Evolutionary conservation across 2,329 filamentous ascomycete species (phyloP).

Genomic region (Penicillium sp.): DNA sequence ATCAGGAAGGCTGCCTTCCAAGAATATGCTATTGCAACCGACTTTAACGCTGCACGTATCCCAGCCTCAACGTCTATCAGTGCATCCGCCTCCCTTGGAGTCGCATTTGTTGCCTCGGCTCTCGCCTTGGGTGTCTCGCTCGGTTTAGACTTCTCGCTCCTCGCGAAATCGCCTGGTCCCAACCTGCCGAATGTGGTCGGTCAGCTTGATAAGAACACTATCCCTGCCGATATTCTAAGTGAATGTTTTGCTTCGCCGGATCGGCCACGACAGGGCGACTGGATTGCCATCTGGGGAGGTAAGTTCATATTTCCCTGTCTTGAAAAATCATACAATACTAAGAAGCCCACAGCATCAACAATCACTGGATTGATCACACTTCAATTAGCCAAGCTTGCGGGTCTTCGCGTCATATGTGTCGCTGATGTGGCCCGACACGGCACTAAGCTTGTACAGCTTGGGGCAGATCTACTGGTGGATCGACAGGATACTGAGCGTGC

Average conservation of each 20-base stretch:
- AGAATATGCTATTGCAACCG: conserved; percentile 67
- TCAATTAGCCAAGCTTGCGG: conserved; percentile 70
- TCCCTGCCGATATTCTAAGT: conserved; percentile 65
- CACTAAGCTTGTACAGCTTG: conserved; percentile 56
- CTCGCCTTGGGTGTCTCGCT: conserved; percentile 71
- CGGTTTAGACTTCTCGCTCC: conserved; percentile 64
- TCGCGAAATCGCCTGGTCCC: conserved; percentile 55
- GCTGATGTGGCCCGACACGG: conserved; percentile 72
- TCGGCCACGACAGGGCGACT: conserved; percentile 65
- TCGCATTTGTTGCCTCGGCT: conserved; percentile 72
- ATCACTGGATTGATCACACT: conserved; percentile 69
- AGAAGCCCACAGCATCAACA: conserved; percentile 58
- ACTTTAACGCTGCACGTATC: conserved; percentile 68
- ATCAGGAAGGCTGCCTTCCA: conserved; percentile 73
- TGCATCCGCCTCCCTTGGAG: conserved; percentile 67
- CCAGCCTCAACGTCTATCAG: conserved; percentile 58
- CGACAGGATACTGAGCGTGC: conserved; percentile 69
- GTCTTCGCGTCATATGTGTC: conserved; percentile 67
- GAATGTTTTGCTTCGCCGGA: conserved; percentile 68
- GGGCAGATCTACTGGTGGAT: conserved; percentile 70
- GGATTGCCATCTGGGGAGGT: conserved; percentile 76
- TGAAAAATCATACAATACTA: neutral
- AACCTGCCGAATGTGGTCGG: conserved; percentile 61
- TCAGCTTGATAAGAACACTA: conserved; percentile 47
- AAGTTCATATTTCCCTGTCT: conserved; percentile 22